Conservation (phyloP, 129 eudicot species). For the Cynara cardunculus region DNA sequence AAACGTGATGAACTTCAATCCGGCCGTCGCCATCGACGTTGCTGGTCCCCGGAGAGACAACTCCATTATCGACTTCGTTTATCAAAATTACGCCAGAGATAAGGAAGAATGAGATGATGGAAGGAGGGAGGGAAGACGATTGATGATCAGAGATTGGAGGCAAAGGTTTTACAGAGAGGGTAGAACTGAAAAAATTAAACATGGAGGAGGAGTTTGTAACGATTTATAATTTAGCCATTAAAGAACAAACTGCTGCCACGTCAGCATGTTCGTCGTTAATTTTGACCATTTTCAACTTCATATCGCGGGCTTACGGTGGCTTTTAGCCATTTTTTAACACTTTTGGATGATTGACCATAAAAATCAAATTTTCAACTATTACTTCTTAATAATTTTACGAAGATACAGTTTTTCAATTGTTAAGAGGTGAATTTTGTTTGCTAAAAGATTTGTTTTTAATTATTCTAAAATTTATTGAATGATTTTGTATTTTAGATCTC, state of each 20-base stretch:
- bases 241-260: background rate
- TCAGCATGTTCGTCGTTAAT: slow-evolving; percentile 6
- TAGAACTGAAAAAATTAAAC: background rate
- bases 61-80: background rate
- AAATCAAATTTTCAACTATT: too few relatives aligned
- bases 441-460: too few relatives aligned
- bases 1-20: slow-evolving; percentile 5
- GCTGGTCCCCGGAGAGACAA: slow-evolving; percentile 15
- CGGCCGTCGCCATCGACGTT: slow-evolving; percentile 13
- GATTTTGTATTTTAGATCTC: too few relatives aligned
- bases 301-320: slow-evolving; percentile 20
- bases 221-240: background rate
- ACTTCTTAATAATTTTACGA: too few relatives aligned
- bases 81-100: slow-evolving; percentile 6
- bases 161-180: slow-evolving; percentile 1
- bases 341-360: too few relatives aligned
- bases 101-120: background rate
- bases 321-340: background rate
- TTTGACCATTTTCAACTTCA: slow-evolving; percentile 19
- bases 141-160: background rate
- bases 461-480: too few relatives aligned
- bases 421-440: too few relatives aligned
- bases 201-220: slow-evolving; percentile 9
- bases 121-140: background rate
- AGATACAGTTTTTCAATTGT: too few relatives aligned